Conservation (phyloP, 129 eudicot genomes). For the Mikania micrantha region DNA sequence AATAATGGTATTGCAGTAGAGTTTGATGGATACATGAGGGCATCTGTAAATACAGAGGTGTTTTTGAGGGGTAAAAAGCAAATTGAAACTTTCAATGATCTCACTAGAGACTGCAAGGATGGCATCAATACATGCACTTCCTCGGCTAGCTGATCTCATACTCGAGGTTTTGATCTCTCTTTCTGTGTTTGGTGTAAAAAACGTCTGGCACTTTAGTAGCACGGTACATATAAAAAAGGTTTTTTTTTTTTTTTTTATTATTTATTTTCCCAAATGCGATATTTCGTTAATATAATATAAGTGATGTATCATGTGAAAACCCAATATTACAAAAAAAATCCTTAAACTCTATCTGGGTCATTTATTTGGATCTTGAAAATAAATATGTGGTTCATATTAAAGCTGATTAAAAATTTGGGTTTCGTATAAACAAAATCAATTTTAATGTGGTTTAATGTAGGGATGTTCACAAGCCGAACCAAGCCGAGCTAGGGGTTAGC, state of each 20-base stretch:
- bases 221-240: neutral
- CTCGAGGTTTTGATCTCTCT: conserved; percentile 1
- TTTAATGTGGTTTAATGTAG: no score
- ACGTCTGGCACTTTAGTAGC: conserved; percentile 18
- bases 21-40: conserved; percentile 90
- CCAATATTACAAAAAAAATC: no score
- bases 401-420: no score
- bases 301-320: no score
- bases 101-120: conserved; percentile 82
- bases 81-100: conserved; percentile 84
- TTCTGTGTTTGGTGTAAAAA: conserved; percentile 9
- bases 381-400: no score
- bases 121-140: conserved; percentile 72
- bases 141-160: conserved; percentile 32
- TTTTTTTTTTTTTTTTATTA: no score
- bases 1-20: conserved; percentile 77
- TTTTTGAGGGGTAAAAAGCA: conserved; percentile 91
- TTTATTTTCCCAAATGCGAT: conserved; percentile 8
- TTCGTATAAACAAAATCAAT: no score
- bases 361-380: no score
- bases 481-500: no score
- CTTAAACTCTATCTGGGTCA: no score
- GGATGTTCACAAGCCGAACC: no score
- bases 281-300: neutral
- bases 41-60: conserved; percentile 82